These are phyloP conservation scores for Magnusiomyces sp. DNA, from an alignment of 1,139 yeast genomes.

Conservation along the genomic window DNA sequence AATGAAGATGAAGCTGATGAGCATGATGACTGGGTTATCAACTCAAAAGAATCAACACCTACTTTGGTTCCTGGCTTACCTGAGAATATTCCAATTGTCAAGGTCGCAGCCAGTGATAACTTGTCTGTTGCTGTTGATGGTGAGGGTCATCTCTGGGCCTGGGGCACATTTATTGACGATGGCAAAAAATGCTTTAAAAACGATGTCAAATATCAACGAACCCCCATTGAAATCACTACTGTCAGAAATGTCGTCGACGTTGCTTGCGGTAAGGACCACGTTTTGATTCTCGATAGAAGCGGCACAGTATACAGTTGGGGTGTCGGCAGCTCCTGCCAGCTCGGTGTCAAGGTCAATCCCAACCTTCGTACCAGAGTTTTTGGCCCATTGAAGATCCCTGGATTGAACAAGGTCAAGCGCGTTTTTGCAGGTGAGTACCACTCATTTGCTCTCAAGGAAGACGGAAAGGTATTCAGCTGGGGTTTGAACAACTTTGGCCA, in stretches of 20 bases:
- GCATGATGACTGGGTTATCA: constrained; percentile 67
- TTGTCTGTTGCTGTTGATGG: constrained; percentile 71
- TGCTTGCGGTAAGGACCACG: constrained; percentile 89
- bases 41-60: constrained; percentile 85
- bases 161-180: constrained; percentile 97
- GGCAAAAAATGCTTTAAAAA: constrained; percentile 80
- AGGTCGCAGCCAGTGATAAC: constrained; percentile 89
- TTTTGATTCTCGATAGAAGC: constrained; percentile 69
- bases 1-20: constrained; percentile 54
- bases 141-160: constrained; percentile 86
- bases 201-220: constrained; percentile 52
- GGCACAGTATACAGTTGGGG: constrained; percentile 98
- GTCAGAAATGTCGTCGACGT: constrained; percentile 70
- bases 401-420: constrained; percentile 59
- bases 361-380: constrained; percentile 28
- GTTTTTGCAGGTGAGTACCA: constrained; percentile 94
- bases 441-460: constrained; percentile 78
- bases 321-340: constrained; percentile 84
- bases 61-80: constrained; percentile 65
- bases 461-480: constrained; percentile 75
- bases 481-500: constrained; percentile 96
- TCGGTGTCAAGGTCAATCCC: constrained; percentile 50
- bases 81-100: constrained; percentile 49
- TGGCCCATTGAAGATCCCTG: constrained; percentile 30
- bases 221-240: constrained; percentile 56